phyloP scores from a whole-genome alignment of 179 eudicot species.

The Pouteria campechiana region DNA sequence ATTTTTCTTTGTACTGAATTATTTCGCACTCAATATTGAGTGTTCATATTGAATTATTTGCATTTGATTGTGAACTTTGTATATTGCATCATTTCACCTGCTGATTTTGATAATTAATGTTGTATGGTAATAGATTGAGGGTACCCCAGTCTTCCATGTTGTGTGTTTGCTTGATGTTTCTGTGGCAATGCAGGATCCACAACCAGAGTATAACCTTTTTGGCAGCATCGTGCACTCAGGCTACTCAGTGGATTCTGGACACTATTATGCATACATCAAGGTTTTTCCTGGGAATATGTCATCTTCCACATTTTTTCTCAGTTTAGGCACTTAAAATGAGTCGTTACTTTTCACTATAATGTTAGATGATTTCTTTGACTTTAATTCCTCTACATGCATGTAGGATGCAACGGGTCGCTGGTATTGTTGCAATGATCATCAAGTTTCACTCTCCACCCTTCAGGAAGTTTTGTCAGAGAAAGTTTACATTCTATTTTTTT shows the following conservation, averaged over 20 bases:
- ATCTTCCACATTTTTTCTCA: neutral
- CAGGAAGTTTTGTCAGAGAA: slow-evolving; percentile 88
- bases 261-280: slow-evolving; percentile 95
- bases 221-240: slow-evolving; percentile 97
- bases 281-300: slow-evolving; percentile 17
- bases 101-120: too few species aligned
- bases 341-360: neutral
- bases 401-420: slow-evolving; percentile 87
- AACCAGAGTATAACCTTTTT: slow-evolving; percentile 82
- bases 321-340: neutral
- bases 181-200: slow-evolving; percentile 58
- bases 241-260: slow-evolving; percentile 89
- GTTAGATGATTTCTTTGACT: slow-evolving; percentile 6
- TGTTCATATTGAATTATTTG: too few species aligned
- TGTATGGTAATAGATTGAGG: too few species aligned
- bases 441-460: slow-evolving; percentile 51
- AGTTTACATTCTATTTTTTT: slow-evolving; percentile 84
- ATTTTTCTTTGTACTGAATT: too few species aligned
- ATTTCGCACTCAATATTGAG: too few species aligned
- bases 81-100: too few species aligned
- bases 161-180: neutral
- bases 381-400: slow-evolving; percentile 3
- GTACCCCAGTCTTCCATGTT: too few species aligned
- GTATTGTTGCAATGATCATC: slow-evolving; percentile 97
- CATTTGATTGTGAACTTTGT: too few species aligned